Evolutionary conservation across 1,139 yeast species (phyloP), one percentile per base, ranked within the genome.

Genomic region (Lodderomyces parapsilosis): DNA sequence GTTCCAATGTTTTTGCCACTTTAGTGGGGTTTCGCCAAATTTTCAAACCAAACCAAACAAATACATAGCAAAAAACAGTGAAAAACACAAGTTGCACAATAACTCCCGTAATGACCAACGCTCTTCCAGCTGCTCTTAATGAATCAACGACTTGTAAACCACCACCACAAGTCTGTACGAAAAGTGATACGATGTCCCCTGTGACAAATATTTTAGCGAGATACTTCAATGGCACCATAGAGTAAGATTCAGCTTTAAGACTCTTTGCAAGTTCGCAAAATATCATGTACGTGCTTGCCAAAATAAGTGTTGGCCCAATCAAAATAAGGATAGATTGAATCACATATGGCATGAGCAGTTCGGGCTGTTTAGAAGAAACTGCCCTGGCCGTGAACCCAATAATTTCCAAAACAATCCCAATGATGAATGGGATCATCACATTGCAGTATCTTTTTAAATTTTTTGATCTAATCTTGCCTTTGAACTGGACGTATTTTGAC

Each of bases 261-360:
- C 33, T 30, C 15, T 6, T 30, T 7, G 19, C 33, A 6, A 30
- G 9, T 30, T 30, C 33, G 15, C 33, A 30, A 30, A 30, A 30
- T 9, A 30, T 30, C 33, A 30, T 30, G 11, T 30, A 30, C 14
- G 33, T 30, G 33, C 33, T 30, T 15, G 33, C 33, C n/a, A 30
- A 30, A 30, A 30, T 30, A 8, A 30, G 19, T 15, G 33, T 30
- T 14, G 33, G 33, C 11, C 33, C 33, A 15, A 30, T 30, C 33
- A 30, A 30, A 30, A 30, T 30, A 9, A 14, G 15, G 19, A 30
- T 19, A 14, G 33, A 30, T 10, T 30, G 33, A 15, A 30, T 30
- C 33, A 17, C 33, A 15, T 15, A 30, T 14, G 33, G 33, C 33
- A 30, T 30, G 9, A 30, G 33, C 11, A 4, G 3, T 17, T 30